Base-by-base conservation (phyloP, 345 rosid species). In the Linum trigynum region DNA sequence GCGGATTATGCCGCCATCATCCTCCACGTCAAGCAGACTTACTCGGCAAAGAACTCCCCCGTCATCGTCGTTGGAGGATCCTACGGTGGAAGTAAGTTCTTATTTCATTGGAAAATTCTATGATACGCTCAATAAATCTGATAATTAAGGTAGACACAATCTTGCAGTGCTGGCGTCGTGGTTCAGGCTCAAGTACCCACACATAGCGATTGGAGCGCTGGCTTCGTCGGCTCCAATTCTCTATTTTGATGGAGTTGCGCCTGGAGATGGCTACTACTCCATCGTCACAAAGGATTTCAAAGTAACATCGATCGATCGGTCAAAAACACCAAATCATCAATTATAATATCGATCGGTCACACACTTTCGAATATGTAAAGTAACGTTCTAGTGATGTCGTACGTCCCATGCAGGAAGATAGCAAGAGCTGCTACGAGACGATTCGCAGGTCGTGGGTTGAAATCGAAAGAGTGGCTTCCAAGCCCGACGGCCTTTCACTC, bases 1-100 rank as follows among this genome's bases (percentile, higher is more conserved):
- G 82, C 87, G 42, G 86, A 83, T 56, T 85, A 83, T 55, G 90
- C 90, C n/a, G 78, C 71, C 43, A 75, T 85, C 16, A 78, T 85
- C 32, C 56, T 76, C 61, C 72, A 81, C 50, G 62, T 84, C 42
- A 88, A 84, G 76, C 64, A 80, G 58, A 65, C 50, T 8, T 61
- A 73, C 15, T 7, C 65, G 5, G 81, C 89, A 23, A 38, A 64
- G 16, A 62, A 71, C 66, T 79, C 82, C 62, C 95, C 89, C 5
- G 84, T 84, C 8, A 82, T 88, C 36, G 91, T 85, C 43, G 11
- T 79, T 1, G 91, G 91, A 71, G 95, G 87, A 74, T 88, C 91
- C 7, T 88, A 85, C 2, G 87, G 91, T 7, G 95, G 95, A 85
- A 87, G 95, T 87, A 85, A 63, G 72, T 66, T 2, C 1, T 23